Evolutionary conservation across 202 grass and related monocot genomes (phyloP).

Genomic region (Cymbopogon flexuosus): DNA sequence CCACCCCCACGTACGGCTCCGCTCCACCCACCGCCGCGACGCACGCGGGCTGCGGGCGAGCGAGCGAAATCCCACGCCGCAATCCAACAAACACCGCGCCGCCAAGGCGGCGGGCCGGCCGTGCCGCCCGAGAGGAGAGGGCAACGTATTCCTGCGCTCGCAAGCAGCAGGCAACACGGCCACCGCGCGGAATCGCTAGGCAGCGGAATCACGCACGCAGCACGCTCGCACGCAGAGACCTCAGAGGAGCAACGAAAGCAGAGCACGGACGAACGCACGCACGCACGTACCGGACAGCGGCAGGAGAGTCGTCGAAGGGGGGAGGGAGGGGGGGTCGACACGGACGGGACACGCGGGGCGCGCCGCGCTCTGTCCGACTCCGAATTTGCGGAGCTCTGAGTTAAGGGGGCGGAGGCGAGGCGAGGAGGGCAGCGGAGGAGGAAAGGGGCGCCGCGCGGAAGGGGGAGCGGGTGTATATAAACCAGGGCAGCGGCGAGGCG

Average conservation of each 20-base stretch:
- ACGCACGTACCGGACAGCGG: slow-evolving; percentile 9
- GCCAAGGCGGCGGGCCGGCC: not conserved
- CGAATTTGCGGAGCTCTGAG: not conserved
- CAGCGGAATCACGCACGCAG: not conserved
- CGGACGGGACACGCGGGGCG: not conserved
- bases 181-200: not conserved
- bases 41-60: not conserved
- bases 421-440: not conserved
- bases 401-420: not conserved
- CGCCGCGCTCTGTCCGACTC: not conserved
- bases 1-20: too few species aligned
- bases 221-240: not conserved
- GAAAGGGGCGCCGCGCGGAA: not conserved
- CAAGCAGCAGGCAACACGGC: not conserved
- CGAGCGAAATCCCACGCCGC: not conserved
- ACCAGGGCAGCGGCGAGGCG: too few species aligned
- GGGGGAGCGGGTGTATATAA: not conserved
- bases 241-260: not conserved
- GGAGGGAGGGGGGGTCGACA: not conserved
- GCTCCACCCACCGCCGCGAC: not conserved
- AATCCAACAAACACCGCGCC: not conserved
- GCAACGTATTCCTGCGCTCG: not conserved
- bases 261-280: not conserved
- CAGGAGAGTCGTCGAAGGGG: not conserved
- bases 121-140: not conserved